phyloP scores from a whole-genome alignment of 208 protist genomes.

The Trypanosoma boissoni region DNA sequence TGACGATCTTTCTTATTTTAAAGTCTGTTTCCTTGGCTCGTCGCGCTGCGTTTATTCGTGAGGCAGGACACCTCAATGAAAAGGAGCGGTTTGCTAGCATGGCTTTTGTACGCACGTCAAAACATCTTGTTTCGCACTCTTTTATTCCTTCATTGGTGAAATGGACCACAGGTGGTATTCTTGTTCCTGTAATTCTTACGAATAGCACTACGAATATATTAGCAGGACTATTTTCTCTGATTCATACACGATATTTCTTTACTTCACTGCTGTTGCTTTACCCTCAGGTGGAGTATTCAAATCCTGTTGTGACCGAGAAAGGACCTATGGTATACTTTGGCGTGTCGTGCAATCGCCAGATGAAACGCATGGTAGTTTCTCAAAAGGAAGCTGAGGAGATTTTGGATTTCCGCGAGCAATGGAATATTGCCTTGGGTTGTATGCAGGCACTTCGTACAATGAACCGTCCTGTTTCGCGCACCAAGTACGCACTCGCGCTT shows the following conservation, averaged over 20 bases:
- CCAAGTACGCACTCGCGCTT: conserved; percentile 61
- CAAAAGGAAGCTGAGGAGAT: conserved; percentile 71
- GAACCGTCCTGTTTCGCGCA: conserved; percentile 54
- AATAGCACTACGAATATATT: conserved; percentile 49
- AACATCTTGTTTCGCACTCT: conserved; percentile 57
- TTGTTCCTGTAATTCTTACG: conserved; percentile 66
- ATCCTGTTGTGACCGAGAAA: conserved; percentile 49
- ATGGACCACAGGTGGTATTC: conserved; percentile 58
- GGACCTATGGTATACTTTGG: conserved; percentile 75
- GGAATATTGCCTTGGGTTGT: conserved; percentile 61
- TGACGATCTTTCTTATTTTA: conserved; percentile 71
- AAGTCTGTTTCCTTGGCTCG: conserved; percentile 58
- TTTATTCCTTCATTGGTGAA: conserved; percentile 41
- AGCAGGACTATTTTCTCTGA: conserved; percentile 48
- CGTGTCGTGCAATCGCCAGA: conserved; percentile 81
- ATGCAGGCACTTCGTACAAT: conserved; percentile 70
- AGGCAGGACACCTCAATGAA: conserved; percentile 55
- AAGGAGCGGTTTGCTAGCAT: conserved; percentile 64
- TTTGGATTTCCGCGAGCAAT: conserved; percentile 80
- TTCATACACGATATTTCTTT: conserved; percentile 78
- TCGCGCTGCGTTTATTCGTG: conserved; percentile 63
- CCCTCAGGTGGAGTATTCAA: conserved; percentile 82
- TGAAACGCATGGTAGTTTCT: conserved; percentile 78
- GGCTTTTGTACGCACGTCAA: conserved; percentile 86
- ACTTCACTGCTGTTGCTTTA: conserved; percentile 74